These are phyloP conservation scores for Dendrobium chrysotoxum DNA, from an alignment of 106 monocot genomes.

Conservation along the genomic window DNA sequence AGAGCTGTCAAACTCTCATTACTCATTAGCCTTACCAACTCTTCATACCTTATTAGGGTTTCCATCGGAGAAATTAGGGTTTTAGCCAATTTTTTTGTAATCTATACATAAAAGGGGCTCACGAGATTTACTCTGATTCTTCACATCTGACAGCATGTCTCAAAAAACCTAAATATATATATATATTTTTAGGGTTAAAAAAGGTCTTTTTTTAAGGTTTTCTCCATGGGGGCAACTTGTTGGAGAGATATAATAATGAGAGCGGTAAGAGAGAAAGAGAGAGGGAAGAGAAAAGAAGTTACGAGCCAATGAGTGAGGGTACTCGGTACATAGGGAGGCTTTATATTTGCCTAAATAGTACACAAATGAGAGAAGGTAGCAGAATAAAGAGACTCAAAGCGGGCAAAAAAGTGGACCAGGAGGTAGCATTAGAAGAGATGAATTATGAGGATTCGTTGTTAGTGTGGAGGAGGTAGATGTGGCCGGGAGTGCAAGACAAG, in stretches of 20 bases:
- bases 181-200: no score
- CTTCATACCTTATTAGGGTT: constrained; percentile 1
- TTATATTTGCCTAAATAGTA: not conserved
- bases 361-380: not conserved
- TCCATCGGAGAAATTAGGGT: not conserved
- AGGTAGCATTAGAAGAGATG: no score
- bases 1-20: constrained; percentile 1
- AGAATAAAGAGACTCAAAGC: not conserved
- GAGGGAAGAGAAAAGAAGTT: constrained; percentile 1
- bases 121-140: constrained; percentile 6
- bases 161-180: not conserved
- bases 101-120: not conserved
- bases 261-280: not conserved
- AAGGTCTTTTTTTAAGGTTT: not conserved
- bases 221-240: not conserved
- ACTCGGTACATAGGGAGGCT: not conserved
- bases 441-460: no score
- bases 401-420: constrained; percentile 1
- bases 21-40: not conserved
- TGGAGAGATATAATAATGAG: not conserved
- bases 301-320: constrained; percentile 14
- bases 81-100: not conserved
- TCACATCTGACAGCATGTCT: not conserved
- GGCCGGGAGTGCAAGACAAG: no score
- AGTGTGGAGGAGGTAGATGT: no score